Evolutionary conservation across 768 basidiomycete genomes (phyloP).

Genomic region (Podaxis rugospora): DNA sequence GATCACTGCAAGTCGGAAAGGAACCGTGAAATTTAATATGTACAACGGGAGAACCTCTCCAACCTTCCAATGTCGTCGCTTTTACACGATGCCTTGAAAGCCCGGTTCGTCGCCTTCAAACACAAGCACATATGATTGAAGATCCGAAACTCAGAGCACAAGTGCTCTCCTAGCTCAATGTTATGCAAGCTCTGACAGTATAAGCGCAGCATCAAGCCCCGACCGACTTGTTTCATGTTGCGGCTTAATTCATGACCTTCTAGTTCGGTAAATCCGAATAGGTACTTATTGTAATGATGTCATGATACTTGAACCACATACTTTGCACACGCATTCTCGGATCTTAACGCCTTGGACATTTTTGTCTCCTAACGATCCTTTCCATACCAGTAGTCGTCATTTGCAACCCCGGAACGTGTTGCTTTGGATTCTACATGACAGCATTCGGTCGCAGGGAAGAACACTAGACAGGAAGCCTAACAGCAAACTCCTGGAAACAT

Average conservation of each 20-base stretch:
- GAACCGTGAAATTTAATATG: background rate
- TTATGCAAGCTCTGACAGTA: background rate
- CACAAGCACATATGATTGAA: background rate
- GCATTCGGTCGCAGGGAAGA: background rate
- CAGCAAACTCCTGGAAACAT: background rate
- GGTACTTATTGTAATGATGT: background rate
- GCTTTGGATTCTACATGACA: background rate
- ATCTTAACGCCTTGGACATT: background rate
- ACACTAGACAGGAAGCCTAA: background rate
- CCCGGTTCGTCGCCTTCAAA: background rate
- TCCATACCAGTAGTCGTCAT: background rate
- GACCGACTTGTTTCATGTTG: background rate
- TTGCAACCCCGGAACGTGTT: background rate
- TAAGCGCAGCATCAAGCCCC: background rate
- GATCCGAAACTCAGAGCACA: background rate
- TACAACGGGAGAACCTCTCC: background rate
- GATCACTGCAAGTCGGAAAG: background rate
- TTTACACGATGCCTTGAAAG: background rate
- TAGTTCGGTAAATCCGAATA: background rate
- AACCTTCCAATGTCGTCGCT: background rate
- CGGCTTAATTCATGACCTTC: background rate
- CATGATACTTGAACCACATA: background rate
- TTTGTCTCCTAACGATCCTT: background rate
- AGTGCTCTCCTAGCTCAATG: background rate
- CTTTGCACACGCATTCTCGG: background rate